phyloP scores from a whole-genome alignment of 208 protist species.

The Leishmania martiniquensis region DNA sequence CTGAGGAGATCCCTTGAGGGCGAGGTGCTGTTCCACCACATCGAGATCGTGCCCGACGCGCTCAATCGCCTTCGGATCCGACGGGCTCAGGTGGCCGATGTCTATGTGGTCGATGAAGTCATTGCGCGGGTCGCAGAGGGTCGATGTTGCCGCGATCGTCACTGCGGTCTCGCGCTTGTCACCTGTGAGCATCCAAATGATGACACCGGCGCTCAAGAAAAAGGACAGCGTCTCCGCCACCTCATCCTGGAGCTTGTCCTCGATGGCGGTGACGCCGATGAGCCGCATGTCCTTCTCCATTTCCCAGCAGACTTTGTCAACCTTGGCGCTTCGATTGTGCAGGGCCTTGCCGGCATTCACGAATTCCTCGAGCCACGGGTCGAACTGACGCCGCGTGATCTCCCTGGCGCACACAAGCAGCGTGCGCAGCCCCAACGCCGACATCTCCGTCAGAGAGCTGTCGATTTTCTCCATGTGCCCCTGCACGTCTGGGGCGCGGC shows the following conservation, averaged over 20 bases:
- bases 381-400: constrained; percentile 58
- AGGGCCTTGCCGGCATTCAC: constrained; percentile 59
- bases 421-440: constrained; percentile 80
- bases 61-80: constrained; percentile 41
- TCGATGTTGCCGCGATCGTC: constrained; percentile 86
- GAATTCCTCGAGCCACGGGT: constrained; percentile 67
- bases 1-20: constrained; percentile 41
- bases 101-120: constrained; percentile 90
- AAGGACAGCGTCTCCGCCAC: constrained; percentile 94
- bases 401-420: constrained; percentile 82
- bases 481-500: constrained; percentile 47
- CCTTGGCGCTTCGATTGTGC: constrained; percentile 51
- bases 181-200: constrained; percentile 98
- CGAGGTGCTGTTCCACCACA: constrained; percentile 63
- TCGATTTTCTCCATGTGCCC: constrained; percentile 46
- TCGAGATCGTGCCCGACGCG: constrained; percentile 69
- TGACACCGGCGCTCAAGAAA: constrained; percentile 92
- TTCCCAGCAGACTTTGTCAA: constrained; percentile 85
- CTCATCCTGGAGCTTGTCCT: constrained; percentile 97
- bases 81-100: constrained; percentile 58
- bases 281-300: constrained; percentile 90
- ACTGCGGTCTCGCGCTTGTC: constrained; percentile 97
- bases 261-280: constrained; percentile 96
- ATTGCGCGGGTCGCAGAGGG: constrained; percentile 74
- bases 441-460: constrained; percentile 75